Base-by-base conservation (phyloP, 345 rosid species). In the Garcia nutans region DNA sequence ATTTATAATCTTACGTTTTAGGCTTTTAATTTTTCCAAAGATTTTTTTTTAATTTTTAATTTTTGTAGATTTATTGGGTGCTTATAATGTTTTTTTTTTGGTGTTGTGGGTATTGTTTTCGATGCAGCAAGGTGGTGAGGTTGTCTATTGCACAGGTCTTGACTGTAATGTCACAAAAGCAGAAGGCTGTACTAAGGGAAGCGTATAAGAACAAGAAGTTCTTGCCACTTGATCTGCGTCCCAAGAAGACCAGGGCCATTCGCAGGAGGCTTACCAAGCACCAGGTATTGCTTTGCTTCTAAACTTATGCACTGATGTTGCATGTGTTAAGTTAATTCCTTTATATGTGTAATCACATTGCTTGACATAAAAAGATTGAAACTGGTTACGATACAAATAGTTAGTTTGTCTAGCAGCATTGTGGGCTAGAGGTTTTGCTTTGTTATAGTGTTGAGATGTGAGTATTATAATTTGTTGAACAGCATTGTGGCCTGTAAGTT, bases 231-330 rank as follows among this genome's bases (percentile, higher is more conserved):
- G 98, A 94, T 82, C 85, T 94, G 59, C 97, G 98, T 72, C 95
- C 97, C 73, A 94, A 94, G 91, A 94, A 94, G 92, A 94, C 98
- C 76, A 83, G 97, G 73, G 97, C 95, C 47, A 94, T 94, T 79
- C 92, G 97, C 61, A 88, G 98, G 75, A 87, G 88, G 83, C 97
- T 94, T 57, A 92, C 98, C 73, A 94, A 92, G 85, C 91, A 91
- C 75, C 98, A 94, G 97, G 98, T 94, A 44, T 11, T 5, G 0
- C 15, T 2, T n/a, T 19, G 16, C 44, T 60, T 73, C 41, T 73
- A n/a, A 17, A 61, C 7, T 8, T 3, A 4, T 17, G 68, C 23
- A 23, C 9, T 52, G 4, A 2, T 37, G 41, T 37, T 37, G 5
- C 6, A 37, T 37, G 7, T 37, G 7, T 4, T 37, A 37, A 37